Evolutionary conservation across 768 basidiomycete genomes (phyloP), one percentile per base, ranked within the genome.

Genomic region (Collybiopsis luxurians): DNA sequence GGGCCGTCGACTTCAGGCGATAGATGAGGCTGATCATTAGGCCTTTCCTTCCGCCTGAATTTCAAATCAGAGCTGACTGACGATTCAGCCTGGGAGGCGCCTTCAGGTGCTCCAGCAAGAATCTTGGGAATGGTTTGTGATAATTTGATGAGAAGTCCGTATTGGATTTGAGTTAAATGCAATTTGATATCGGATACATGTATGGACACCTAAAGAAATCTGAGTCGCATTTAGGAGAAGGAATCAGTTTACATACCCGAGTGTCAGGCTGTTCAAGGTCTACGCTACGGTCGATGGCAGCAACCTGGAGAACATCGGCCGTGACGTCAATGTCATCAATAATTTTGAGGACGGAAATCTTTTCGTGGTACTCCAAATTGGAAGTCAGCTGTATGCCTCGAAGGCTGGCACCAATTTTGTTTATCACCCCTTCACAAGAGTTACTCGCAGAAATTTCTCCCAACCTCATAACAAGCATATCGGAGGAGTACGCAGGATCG

Each of bases 371-470:
- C 60, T 80, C 73, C 40, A 90, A 72, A 39, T 79, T 82, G 19
- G 95, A 95, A 13, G 87, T 78, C 27, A 98, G 79, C 63, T 90
- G 90, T 30, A 98, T 87, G 15, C 95, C 94, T 39, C 75, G 79
- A 38, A 99, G 79, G 60, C 87, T 86, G 17, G 95, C 95, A 3
- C 76, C 74, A 47, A 86, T 88, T 53, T 77, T 86, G 63, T 82
- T 86, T 38, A 73, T 71, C 46, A 73, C 66, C 23, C 75, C 75
- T 40, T 86, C 78, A 61, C 87, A 92, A 26, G 75, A 72, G 68
- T 99, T 99, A 55, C 75, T 80, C 17, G 95, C 95, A 19, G 77
- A 80, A 45, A 98, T 89, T 72, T 96, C 91, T 40, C 97, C 97
- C 0, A 99, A 83, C 51, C 89, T 82, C 71, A 97, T 80, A 7